A percentile compares a stretch with the other conserved stretches of the same genome.
These are phyloP conservation scores for Epichloe elymi DNA, from an alignment of 2,329 filamentous ascomycete species.

Conservation along the genomic window DNA sequence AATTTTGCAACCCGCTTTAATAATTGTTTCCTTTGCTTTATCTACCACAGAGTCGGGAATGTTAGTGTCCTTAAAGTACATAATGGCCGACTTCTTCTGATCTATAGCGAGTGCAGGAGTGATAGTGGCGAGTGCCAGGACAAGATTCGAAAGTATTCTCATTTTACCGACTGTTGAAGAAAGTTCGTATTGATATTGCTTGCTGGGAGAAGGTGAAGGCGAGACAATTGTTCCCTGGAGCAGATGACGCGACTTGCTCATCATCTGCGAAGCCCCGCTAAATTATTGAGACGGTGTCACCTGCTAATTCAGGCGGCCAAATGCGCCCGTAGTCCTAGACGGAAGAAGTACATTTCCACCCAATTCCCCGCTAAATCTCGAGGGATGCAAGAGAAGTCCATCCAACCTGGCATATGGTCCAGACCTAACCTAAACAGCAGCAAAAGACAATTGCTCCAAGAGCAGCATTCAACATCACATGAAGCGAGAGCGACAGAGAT, in stretches of 20 bases:
- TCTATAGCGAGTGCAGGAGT: slow-evolving; percentile 50
- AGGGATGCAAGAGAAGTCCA: too few species aligned
- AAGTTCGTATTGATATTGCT: neutral
- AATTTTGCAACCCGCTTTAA: slow-evolving; percentile 58
- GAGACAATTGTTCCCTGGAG: neutral
- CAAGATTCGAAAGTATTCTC: slow-evolving; percentile 44
- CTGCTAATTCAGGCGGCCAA: neutral
- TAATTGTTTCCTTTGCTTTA: slow-evolving; percentile 58
- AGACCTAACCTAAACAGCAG: neutral
- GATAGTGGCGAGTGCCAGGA: slow-evolving; percentile 43
- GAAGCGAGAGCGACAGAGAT: neutral
- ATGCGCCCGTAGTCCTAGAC: too few species aligned
- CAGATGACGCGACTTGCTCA: neutral
- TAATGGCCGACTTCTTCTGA: slow-evolving; percentile 58
- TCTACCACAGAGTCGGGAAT: slow-evolving; percentile 51
- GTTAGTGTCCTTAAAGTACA: slow-evolving; percentile 61
- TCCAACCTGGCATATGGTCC: neutral
- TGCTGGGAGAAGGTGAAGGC: neutral
- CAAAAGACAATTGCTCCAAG: neutral
- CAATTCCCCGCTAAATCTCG: too few species aligned
- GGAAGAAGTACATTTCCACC: too few species aligned
- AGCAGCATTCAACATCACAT: neutral
- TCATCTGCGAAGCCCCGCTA: neutral
- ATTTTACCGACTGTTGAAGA: slow-evolving; percentile 30
- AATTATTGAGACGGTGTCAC: neutral